Evolutionary conservation across 2,329 filamentous ascomycete genomes (phyloP).

Genomic region (Penicillium sp.): DNA sequence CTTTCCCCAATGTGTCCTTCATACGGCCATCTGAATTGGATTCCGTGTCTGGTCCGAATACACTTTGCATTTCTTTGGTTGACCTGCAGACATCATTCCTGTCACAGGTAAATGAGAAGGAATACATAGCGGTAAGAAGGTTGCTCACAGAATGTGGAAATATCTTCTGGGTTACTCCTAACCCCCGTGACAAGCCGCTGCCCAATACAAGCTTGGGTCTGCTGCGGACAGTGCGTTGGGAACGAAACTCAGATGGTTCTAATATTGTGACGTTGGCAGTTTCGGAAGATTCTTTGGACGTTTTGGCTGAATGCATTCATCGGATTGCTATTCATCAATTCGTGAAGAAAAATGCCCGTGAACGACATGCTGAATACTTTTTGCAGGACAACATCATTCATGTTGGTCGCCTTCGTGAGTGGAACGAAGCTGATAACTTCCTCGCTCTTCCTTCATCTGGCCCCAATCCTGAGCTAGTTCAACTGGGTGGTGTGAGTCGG

Average conservation of each 20-base stretch:
- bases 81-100: slow-evolving; percentile 14
- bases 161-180: slow-evolving; percentile 16
- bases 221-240: slow-evolving; percentile 21
- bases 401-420: slow-evolving; percentile 18
- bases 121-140: slow-evolving; percentile 4
- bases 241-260: slow-evolving; percentile 18
- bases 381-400: slow-evolving; percentile 11
- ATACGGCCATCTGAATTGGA: slow-evolving; percentile 1
- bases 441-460: slow-evolving; percentile 8
- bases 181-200: slow-evolving; percentile 1
- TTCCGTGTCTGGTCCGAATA: not conserved
- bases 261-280: slow-evolving; percentile 16
- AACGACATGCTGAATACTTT: slow-evolving; percentile 20
- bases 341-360: not conserved
- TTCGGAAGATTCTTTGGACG: not conserved
- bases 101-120: not conserved
- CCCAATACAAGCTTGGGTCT: slow-evolving; percentile 17
- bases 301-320: not conserved
- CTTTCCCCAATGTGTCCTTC: not conserved
- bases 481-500: slow-evolving; percentile 2
- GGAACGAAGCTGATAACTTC: slow-evolving; percentile 12
- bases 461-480: slow-evolving; percentile 1
- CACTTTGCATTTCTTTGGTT: slow-evolving; percentile 14
- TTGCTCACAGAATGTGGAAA: slow-evolving; percentile 10
- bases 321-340: slow-evolving; percentile 18